phyloP scores from a whole-genome alignment of 2,329 filamentous ascomycete genomes.

The Ophiostoma fasciatum region DNA sequence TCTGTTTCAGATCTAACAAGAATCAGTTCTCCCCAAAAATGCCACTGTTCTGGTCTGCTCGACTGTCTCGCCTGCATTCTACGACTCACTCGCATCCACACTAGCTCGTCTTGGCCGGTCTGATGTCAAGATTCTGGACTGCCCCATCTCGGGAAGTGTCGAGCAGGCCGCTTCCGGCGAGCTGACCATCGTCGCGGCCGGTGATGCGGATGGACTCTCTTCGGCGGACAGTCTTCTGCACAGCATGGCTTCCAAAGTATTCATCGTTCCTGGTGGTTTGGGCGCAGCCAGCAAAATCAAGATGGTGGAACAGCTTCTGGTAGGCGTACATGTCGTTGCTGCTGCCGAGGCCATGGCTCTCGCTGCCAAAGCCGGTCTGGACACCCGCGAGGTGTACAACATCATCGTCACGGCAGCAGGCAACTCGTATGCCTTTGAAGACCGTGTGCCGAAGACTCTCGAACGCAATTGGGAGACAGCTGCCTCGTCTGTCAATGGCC shows the following conservation, averaged over 20 bases:
- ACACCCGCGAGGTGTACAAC: conserved; percentile 20
- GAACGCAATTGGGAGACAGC: conserved; percentile 30
- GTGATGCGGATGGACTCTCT: conserved; percentile 32
- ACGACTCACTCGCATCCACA: conserved; percentile 42
- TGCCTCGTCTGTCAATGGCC: conserved; percentile 19
- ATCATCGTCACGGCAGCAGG: conserved; percentile 18
- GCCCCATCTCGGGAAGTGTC: conserved; percentile 52
- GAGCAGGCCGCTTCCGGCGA: not conserved
- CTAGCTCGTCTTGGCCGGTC: conserved; percentile 38
- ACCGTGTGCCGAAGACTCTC: conserved; percentile 37
- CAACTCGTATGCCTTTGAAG: conserved; percentile 40
- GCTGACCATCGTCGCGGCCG: conserved; percentile 42
- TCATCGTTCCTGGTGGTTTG: conserved; percentile 31
- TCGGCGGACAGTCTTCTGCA: conserved; percentile 55
- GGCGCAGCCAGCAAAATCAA: conserved; percentile 39
- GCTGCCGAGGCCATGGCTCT: conserved; percentile 37
- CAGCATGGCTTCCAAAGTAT: conserved; percentile 54
- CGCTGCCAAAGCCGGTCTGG: conserved; percentile 30
- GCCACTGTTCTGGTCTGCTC: conserved; percentile 52
- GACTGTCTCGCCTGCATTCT: conserved; percentile 54
- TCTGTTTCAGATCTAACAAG: too few relatives aligned
- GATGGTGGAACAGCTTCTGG: conserved; percentile 37
- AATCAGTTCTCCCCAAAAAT: conserved; percentile 32
- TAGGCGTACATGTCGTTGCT: conserved; percentile 35
- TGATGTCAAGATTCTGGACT: conserved; percentile 54